Evolutionary conservation across 371 early-diverging fungal genomes (phyloP).

Genomic region (Mortierella sp.): DNA sequence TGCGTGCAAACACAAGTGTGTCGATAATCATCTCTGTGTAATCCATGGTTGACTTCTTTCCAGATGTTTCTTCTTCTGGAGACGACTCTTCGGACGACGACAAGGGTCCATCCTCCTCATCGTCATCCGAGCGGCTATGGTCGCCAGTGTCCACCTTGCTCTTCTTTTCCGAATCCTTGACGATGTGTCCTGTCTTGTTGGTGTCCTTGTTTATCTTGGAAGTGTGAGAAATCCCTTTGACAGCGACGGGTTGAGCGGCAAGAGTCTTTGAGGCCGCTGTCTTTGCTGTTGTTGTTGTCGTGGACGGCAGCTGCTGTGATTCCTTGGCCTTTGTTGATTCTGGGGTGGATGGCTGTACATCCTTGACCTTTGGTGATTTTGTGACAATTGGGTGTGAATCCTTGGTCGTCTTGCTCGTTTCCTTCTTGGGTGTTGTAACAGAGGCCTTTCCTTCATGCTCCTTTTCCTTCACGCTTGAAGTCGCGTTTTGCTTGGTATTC

Average conservation of each 20-base stretch:
- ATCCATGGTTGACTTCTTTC: conserved; percentile 28
- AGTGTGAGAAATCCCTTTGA: conserved; percentile 3
- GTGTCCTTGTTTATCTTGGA: not conserved
- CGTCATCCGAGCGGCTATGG: no score
- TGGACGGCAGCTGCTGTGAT: not conserved
- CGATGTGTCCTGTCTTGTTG: not conserved
- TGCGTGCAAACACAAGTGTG: conserved; percentile 51
- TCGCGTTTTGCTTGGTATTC: not conserved
- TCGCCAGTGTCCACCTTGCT: not conserved
- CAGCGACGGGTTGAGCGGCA: not conserved
- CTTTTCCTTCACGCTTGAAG: not conserved
- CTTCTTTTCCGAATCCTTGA: not conserved
- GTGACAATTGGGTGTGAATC: not conserved
- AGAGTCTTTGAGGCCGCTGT: no score
- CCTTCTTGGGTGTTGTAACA: not conserved
- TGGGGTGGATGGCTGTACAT: not conserved
- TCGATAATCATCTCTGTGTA: conserved; percentile 55
- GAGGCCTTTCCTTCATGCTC: not conserved
- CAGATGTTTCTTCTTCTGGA: conserved; percentile 5
- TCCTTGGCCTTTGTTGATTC: conserved; percentile 1
- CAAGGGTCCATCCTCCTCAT: not conserved
- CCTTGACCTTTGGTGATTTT: not conserved
- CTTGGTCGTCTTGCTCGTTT: conserved; percentile 1
- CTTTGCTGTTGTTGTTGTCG: not conserved
- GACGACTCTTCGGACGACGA: conserved; percentile 20